Percentiles rank a stretch among this genome's conserved stretches.
Evolutionary conservation across 2,329 filamentous ascomycete genomes (phyloP).

Genomic region (Penicillium sp.): DNA sequence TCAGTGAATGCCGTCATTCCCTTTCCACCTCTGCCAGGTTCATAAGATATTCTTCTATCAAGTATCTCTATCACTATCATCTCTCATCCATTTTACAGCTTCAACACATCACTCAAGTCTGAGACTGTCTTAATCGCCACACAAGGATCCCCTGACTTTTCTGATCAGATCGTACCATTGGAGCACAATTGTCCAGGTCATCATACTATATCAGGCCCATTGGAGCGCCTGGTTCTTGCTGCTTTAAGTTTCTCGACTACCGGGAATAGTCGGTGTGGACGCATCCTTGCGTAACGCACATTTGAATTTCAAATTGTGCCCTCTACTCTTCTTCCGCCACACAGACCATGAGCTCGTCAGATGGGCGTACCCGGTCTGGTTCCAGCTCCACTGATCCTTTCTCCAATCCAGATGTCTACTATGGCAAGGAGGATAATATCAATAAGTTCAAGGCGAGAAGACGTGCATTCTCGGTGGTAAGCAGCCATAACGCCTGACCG

Average conservation of each 20-base stretch:
- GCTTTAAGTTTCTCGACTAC: constrained; percentile 3
- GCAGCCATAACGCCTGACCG: constrained; percentile 24
- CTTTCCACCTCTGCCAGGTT: constrained; percentile 5
- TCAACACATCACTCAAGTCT: not conserved
- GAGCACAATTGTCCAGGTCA: not conserved
- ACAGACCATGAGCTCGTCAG: constrained; percentile 42
- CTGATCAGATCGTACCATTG: not conserved
- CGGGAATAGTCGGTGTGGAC: constrained; percentile 24
- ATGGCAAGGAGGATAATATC: constrained; percentile 52
- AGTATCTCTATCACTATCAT: not conserved
- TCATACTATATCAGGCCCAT: not conserved
- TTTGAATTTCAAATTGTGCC: constrained; percentile 13
- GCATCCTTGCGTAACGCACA: constrained; percentile 20
- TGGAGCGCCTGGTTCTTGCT: constrained; percentile 1
- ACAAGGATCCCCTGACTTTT: not conserved
- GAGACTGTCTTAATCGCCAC: not conserved
- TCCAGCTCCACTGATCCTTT: constrained; percentile 55
- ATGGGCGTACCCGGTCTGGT: constrained; percentile 39
- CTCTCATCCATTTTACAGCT: not conserved
- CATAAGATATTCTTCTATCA: not conserved
- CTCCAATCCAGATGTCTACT: constrained; percentile 59
- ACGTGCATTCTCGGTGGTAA: constrained; percentile 57
- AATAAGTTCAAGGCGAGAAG: constrained; percentile 47
- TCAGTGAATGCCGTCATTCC: constrained; percentile 23
- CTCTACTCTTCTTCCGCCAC: constrained; percentile 6